Evolutionary conservation across 257 asterid species (phyloP), one percentile per base, ranked within the genome.

Genomic region (Scutellaria minor): DNA sequence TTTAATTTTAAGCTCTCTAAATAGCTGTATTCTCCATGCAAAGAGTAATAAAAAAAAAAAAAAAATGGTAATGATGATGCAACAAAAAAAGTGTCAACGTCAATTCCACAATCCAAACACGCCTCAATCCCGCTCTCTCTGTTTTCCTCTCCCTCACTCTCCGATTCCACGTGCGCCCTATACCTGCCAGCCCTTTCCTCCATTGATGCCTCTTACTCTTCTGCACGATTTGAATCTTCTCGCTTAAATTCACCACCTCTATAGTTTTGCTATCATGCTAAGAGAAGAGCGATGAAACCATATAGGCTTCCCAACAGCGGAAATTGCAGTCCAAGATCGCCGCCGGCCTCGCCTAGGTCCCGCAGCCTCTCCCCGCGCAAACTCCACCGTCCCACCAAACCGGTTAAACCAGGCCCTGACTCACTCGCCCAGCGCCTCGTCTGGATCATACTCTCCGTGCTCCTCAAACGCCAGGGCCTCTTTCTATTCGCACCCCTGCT

Each of bases 291-390:
- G 84, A 94, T 94, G 99, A 93, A 84, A 77, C 92, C 96, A 59
- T 82, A 88, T 71, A 86, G 96, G 88, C 92, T 89, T 48, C 95
- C 97, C 76, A 80, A 78, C 82, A 90, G 96, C 88, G 98, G 96
- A 79, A 87, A 85, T 75, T 86, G 79, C 85, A 86, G 95, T 84
- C 96, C 96, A n/a, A 84, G 94, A 15, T 85, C 98, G 46, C 96
- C 98, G 37, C 95, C 97, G 53, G 81, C 91, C 46, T 94, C 99
- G n/a, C 77, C 77, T 12, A 71, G 71, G 4, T 95, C 96, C 20
- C 86, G 86, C 61, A 84, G 93, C 67, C 90, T 90, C 56, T 94
- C 99, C 9, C 99, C 98, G 70, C 84, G 97, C 40, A 64, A 67
- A 82, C 83, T 83, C 82, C 73, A 64, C 78, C 78, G 85, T 46